Percentiles rank a stretch among this genome's conserved stretches.
These are phyloP conservation scores for Phytophthora multivora DNA, from an alignment of 352 stramenopile genomes.

Conservation along the genomic window DNA sequence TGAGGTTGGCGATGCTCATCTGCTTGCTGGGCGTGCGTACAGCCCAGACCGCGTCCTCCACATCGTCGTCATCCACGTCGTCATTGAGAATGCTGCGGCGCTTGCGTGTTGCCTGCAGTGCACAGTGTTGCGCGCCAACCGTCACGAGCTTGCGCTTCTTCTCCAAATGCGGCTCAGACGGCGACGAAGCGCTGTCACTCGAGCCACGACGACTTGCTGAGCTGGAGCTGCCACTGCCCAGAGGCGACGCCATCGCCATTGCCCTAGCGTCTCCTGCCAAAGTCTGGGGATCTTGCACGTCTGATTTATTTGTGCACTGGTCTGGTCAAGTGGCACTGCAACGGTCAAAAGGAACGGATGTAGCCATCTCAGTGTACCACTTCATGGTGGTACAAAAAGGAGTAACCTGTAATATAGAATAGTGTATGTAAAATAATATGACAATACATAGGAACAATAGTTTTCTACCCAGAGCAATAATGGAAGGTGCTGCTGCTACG, in stretches of 20 bases:
- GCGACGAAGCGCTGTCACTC: slow-evolving; percentile 23
- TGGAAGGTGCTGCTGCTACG: neutral
- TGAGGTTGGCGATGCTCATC: slow-evolving; percentile 48
- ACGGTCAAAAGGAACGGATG: slow-evolving; percentile 3
- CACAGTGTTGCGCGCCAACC: neutral
- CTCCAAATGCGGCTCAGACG: slow-evolving; percentile 3
- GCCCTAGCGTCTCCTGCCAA: slow-evolving; percentile 17
- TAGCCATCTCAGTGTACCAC: slow-evolving; percentile 35
- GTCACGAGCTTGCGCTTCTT: slow-evolving; percentile 38
- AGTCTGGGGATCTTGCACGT: slow-evolving; percentile 29
- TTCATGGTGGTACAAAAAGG: slow-evolving; percentile 3
- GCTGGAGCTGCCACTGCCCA: slow-evolving; percentile 11
- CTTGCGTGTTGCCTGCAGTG: slow-evolving; percentile 19
- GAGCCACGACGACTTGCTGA: slow-evolving; percentile 17
- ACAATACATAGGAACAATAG: neutral
- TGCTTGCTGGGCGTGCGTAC: slow-evolving; percentile 28
- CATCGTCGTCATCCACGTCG: slow-evolving; percentile 18
- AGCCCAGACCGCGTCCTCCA: slow-evolving; percentile 12
- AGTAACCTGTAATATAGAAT: slow-evolving; percentile 8
- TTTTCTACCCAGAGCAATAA: neutral
- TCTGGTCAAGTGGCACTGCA: slow-evolving; percentile 9
- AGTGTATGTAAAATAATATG: neutral
- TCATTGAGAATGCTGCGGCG: slow-evolving; percentile 34
- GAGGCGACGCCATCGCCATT: slow-evolving; percentile 31
- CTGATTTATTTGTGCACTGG: slow-evolving; percentile 31